phyloP scores from a whole-genome alignment of 2,329 filamentous ascomycete genomes.

The Alternaria sp. region DNA sequence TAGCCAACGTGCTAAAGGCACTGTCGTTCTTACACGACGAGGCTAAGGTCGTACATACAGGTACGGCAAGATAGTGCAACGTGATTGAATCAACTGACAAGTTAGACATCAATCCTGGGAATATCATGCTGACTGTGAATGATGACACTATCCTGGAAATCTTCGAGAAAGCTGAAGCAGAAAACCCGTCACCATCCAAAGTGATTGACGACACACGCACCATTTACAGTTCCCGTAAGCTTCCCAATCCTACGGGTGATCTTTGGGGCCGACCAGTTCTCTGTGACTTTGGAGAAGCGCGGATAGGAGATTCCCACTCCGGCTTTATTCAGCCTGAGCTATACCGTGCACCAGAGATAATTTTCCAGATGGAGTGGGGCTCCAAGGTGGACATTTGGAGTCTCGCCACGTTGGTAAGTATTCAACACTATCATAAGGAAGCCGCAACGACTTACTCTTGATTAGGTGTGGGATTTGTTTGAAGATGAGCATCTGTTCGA shows the following conservation, averaged over 20 bases:
- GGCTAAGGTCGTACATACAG: constrained; percentile 56
- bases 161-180: constrained; percentile 48
- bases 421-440: constrained; percentile 14
- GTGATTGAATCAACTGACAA: constrained; percentile 15
- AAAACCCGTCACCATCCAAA: constrained; percentile 50
- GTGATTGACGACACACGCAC: constrained; percentile 33
- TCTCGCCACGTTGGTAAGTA: constrained; percentile 47
- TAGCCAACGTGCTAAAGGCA: constrained; percentile 48
- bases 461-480: constrained; percentile 49
- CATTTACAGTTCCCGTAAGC: constrained; percentile 27
- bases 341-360: constrained; percentile 51
- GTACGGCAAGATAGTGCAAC: constrained; percentile 35
- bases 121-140: constrained; percentile 50
- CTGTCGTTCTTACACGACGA: constrained; percentile 54
- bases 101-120: constrained; percentile 54
- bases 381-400: constrained; percentile 51
- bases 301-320: constrained; percentile 38
- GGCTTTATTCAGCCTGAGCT: constrained; percentile 47
- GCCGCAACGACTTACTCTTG: constrained; percentile 16
- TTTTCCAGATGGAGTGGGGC: constrained; percentile 48
- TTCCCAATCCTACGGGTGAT: constrained; percentile 42
- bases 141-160: constrained; percentile 47
- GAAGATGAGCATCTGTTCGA: constrained; percentile 46
- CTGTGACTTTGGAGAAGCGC: constrained; percentile 48
- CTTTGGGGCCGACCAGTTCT: constrained; percentile 45